Evolutionary conservation across 2,329 filamentous ascomycete species (phyloP).

Genomic region (Beauveria rudraprayagi): DNA sequence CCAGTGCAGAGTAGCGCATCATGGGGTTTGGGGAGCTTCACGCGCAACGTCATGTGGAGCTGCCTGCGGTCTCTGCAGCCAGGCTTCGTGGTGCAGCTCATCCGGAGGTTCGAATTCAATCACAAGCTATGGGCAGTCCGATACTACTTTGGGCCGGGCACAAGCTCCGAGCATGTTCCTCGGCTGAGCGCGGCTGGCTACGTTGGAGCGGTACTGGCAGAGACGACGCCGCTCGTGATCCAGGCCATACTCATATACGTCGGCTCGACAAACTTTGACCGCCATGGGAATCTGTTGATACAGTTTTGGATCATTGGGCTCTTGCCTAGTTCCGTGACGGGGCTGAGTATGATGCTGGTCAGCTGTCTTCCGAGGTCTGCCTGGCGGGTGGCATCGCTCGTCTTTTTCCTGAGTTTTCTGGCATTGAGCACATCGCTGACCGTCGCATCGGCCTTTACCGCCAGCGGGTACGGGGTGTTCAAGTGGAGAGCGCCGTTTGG

Average conservation of each 20-base stretch:
- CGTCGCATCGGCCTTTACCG: not conserved
- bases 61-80: slow-evolving; percentile 7
- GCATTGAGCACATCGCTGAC: not conserved
- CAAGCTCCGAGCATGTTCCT: not conserved
- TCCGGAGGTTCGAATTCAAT: not conserved
- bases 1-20: not conserved
- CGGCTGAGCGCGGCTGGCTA: not conserved
- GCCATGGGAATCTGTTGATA: not conserved
- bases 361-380: not conserved
- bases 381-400: not conserved
- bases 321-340: not conserved
- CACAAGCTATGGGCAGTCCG: slow-evolving; percentile 2
- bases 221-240: not conserved
- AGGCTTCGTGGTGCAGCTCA: slow-evolving; percentile 1
- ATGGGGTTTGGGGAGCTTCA: not conserved
- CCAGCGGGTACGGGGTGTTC: not conserved
- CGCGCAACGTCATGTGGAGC: slow-evolving; percentile 4
- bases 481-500: not conserved
- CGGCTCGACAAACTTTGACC: not conserved
- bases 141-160: slow-evolving; percentile 3
- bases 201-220: not conserved
- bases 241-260: slow-evolving; percentile 6
- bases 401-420: not conserved
- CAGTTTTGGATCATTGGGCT: slow-evolving; percentile 6
- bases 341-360: not conserved